Conservation (phyloP, 345 rosid species). For the Diplotaxis tenuifolia region DNA sequence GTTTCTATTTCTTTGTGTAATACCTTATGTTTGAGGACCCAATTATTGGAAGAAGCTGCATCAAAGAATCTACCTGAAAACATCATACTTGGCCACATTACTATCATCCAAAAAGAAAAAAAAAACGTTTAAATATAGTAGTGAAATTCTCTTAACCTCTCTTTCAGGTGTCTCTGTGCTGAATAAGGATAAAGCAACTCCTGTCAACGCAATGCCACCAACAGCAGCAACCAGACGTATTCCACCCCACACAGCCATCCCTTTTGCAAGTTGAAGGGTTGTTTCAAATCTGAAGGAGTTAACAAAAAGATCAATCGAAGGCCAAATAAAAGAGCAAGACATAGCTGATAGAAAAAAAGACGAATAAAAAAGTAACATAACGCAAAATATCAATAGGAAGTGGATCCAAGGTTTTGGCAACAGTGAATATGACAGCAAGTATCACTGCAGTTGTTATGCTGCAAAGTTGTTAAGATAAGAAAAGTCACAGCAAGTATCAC, state of each 20-base stretch:
- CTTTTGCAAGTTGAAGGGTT: conserved; percentile 39
- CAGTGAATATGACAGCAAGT: conserved; percentile 69
- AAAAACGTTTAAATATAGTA: not conserved
- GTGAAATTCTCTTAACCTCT: conserved; percentile 28
- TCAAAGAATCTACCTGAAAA: conserved; percentile 41
- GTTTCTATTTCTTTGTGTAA: not conserved
- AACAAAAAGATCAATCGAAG: not conserved
- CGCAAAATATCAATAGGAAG: conserved; percentile 78
- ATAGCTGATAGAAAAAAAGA: not conserved
- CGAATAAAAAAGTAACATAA: conserved; percentile 50
- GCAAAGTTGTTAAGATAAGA: too few relatives aligned
- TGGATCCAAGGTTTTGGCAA: conserved; percentile 68
- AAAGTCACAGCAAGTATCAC: too few relatives aligned
- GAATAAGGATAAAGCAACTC: conserved; percentile 36
- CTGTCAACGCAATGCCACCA: conserved; percentile 40
- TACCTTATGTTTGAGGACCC: conserved; percentile 43
- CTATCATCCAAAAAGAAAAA: not conserved
- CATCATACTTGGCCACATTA: conserved; percentile 17
- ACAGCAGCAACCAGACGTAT: conserved; percentile 40
- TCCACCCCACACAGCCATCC: conserved; percentile 42
- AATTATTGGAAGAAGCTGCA: conserved; percentile 40
- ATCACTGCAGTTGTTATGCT: conserved; percentile 74
- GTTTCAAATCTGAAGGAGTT: conserved; percentile 32
- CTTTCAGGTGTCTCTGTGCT: conserved; percentile 38
- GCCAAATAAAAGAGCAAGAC: conserved; percentile 9